phyloP scores from a whole-genome alignment of 148 eudicot genomes.

The Pharnaceum exiguum region DNA sequence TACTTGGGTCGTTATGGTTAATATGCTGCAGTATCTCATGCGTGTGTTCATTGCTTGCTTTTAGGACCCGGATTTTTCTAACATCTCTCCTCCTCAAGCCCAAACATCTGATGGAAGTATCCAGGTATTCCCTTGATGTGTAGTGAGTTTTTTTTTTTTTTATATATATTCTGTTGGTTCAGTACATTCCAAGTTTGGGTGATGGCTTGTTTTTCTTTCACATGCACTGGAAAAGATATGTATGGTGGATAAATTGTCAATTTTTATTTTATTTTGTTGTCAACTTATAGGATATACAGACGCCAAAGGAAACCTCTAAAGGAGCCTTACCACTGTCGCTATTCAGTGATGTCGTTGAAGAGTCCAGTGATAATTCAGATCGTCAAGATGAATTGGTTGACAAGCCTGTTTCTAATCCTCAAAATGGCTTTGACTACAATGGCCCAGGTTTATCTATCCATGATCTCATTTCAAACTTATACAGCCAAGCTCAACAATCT shows the following conservation, averaged over 20 bases:
- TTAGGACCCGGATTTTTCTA: conserved; percentile 6
- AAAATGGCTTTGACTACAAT: conserved; percentile 30
- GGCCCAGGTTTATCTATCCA: conserved; percentile 38
- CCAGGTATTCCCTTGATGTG: conserved; percentile 18
- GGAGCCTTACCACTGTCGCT: conserved; percentile 59
- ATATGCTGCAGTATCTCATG: conserved; percentile 1
- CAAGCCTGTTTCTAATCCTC: conserved; percentile 26
- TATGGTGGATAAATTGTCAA: background rate
- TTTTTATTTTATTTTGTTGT: background rate
- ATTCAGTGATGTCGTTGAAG: conserved; percentile 56
- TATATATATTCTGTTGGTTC: background rate
- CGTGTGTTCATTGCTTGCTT: conserved; percentile 6
- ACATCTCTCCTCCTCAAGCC: conserved; percentile 10
- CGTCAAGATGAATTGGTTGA: conserved; percentile 26
- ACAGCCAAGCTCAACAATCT: conserved; percentile 47
- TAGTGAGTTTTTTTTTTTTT: background rate
- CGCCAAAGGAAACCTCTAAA: conserved; percentile 17
- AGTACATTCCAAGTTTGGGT: background rate
- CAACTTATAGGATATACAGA: conserved; percentile 42
- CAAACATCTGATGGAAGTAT: conserved; percentile 19
- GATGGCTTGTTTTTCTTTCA: background rate
- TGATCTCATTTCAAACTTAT: conserved; percentile 65
- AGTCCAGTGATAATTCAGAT: conserved; percentile 32
- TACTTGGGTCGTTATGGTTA: background rate
- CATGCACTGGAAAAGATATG: background rate